A percentile compares a stretch with the other conserved stretches of the same genome.
Conservation (phyloP, 306 rosid species). For the Prunus armeniaca region DNA sequence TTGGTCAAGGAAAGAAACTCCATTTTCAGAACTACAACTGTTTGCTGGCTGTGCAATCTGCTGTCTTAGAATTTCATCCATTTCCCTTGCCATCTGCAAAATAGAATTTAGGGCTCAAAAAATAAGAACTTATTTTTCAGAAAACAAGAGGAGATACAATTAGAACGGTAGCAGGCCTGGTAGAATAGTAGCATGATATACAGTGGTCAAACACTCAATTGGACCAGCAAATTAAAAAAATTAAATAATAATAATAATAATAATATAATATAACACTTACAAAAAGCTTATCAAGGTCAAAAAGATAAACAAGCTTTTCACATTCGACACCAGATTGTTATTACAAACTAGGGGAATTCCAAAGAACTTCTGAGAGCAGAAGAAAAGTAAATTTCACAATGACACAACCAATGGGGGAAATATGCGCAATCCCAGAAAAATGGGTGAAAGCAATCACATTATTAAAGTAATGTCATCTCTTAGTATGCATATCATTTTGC, state of each 20-base stretch:
- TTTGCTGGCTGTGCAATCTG: constrained; percentile 73
- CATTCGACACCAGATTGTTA: neutral
- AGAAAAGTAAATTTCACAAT: neutral
- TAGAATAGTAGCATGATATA: neutral
- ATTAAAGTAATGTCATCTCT: neutral
- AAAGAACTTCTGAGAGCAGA: neutral
- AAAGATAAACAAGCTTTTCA: neutral
- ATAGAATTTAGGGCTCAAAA: constrained; percentile 15
- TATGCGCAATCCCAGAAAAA: neutral
- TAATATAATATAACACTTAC: neutral
- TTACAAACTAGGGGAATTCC: neutral
- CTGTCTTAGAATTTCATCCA: constrained; percentile 80
- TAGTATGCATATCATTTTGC: neutral
- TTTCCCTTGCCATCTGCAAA: constrained; percentile 87
- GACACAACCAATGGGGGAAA: neutral
- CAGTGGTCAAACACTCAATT: neutral
- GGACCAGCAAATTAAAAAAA: neutral
- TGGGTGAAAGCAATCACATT: neutral
- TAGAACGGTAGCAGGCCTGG: neutral
- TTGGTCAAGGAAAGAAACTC: constrained; percentile 79
- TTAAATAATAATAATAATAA: no score
- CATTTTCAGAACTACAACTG: constrained; percentile 63
- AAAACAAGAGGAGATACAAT: neutral
- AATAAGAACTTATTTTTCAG: neutral
- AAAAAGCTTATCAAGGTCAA: neutral